phyloP scores from a whole-genome alignment of 83 land plant species.

The Diphasiastrum complanatum region DNA sequence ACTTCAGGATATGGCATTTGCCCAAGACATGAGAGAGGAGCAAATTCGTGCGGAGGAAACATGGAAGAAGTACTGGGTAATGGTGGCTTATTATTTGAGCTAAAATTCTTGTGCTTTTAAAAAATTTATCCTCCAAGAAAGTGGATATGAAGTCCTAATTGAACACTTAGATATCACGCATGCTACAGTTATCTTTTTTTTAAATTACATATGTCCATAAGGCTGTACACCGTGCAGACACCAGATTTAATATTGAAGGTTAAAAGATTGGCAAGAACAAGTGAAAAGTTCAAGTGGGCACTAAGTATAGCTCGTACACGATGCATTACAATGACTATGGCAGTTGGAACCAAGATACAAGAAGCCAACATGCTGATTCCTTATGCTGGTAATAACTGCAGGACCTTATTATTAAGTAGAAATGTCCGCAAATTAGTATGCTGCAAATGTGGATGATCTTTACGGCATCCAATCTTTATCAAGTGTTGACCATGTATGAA shows the following conservation, averaged over 20 bases:
- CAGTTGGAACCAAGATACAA: conserved; percentile 71
- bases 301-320: conserved; percentile 73
- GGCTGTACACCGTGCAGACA: conserved; percentile 13
- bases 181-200: background rate
- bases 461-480: too few species aligned
- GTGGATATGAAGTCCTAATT: background rate
- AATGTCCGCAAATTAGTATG: background rate
- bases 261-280: conserved; percentile 78
- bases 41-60: conserved; percentile 11
- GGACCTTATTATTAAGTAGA: background rate
- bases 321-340: conserved; percentile 54
- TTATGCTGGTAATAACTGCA: conserved; percentile 79
- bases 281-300: conserved; percentile 88
- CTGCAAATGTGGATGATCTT: background rate
- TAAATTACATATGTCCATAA: background rate
- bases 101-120: background rate
- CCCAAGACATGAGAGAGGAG: conserved; percentile 12
- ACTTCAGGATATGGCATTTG: conserved; percentile 22
- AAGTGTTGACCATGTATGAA: too few species aligned
- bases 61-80: conserved; percentile 24
- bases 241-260: conserved; percentile 66
- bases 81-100: background rate
- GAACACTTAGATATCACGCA: background rate
- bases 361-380: conserved; percentile 76
- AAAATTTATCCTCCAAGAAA: background rate